These are phyloP conservation scores for Candida mesenterica DNA, from an alignment of 1,139 yeast genomes.

Conservation along the genomic window DNA sequence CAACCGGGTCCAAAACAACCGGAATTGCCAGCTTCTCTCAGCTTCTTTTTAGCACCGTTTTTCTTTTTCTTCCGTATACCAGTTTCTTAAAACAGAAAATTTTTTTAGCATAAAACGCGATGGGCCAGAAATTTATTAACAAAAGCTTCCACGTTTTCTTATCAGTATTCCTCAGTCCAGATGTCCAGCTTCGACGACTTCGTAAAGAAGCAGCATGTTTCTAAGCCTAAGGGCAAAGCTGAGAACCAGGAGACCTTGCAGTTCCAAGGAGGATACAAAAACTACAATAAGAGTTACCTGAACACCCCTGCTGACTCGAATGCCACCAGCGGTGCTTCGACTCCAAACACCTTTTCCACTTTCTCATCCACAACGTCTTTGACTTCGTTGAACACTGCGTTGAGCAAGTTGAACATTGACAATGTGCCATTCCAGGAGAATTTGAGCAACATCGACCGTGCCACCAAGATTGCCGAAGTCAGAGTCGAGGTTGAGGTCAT, in stretches of 20 bases:
- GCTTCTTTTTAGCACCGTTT: background rate
- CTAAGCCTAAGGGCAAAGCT: slow-evolving; percentile 17
- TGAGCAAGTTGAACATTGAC: slow-evolving; percentile 56
- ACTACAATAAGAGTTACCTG: slow-evolving; percentile 12
- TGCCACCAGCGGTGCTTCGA: slow-evolving; percentile 39
- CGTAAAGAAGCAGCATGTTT: slow-evolving; percentile 28
- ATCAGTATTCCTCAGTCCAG: background rate
- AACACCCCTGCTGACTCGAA: slow-evolving; percentile 7
- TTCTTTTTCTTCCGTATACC: too few species aligned
- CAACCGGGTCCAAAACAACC: too few species aligned
- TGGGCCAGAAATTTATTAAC: slow-evolving; percentile 4
- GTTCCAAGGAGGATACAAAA: slow-evolving; percentile 10
- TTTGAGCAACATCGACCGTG: slow-evolving; percentile 54
- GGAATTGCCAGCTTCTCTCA: too few species aligned
- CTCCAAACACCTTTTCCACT: slow-evolving; percentile 35
- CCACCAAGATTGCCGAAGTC: slow-evolving; percentile 62
- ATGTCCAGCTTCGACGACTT: slow-evolving; percentile 24
- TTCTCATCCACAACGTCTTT: slow-evolving; percentile 60
- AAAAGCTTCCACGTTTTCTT: slow-evolving; percentile 2
- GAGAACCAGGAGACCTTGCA: slow-evolving; percentile 10
- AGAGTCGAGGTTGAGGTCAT: slow-evolving; percentile 60
- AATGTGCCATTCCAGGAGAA: slow-evolving; percentile 67
- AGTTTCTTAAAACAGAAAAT: background rate
- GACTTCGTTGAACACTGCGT: slow-evolving; percentile 66
- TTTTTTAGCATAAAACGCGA: slow-evolving; percentile 4